Base-by-base conservation (phyloP, 768 basidiomycete genomes). In the Lanmaoa rubissima region DNA sequence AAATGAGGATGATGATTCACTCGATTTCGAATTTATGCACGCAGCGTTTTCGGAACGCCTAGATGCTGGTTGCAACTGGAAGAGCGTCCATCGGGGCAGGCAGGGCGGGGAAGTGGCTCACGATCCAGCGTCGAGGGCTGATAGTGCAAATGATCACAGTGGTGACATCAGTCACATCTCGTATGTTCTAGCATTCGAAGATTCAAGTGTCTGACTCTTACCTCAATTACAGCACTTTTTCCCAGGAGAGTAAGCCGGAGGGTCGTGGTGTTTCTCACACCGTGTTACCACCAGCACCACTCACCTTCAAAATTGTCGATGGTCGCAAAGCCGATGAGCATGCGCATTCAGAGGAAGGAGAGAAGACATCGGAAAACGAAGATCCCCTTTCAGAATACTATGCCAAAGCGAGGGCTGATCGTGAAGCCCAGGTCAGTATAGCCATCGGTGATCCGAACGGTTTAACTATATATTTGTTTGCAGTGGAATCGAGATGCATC, bases 361-460 rank as follows among this genome's bases (percentile, higher is more conserved):
- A 38, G 28, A 58, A 44, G 32, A 39, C 46, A 31, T 35, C 28
- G 14, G 61, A 58, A 36, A 53, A 21, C 14, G 60, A 58, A 39
- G 88, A 90, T 65, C 86, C 88, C 0, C 72, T 90, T 51, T 80
- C 81, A 1, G 79, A 84, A 58, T 88, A 86, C 63, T 90, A 89
- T 62, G 76, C 73, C 4, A 71, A 77, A 61, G 88, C 87, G 2
- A 78, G 71, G 47, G 80, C 76, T 17, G 79, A 82, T 39, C 68
- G 62, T 26, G 80, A 82, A 26, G 74, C 68, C 16, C 70, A 69
- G 56, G 83, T 82, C 48, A 58, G 78, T 58, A 42, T 48, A 31
- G 1, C 12, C 6, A 16, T 47, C 1, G 7, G 19, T 19, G 9
- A 34, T 48, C 7, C 8, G 3, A 35, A 39, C 19, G 21, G 36